Percentiles rank a stretch among this genome's conserved stretches.
Evolutionary conservation across 208 protist species (phyloP).

Genomic region (Entamoeba histolytica): DNA sequence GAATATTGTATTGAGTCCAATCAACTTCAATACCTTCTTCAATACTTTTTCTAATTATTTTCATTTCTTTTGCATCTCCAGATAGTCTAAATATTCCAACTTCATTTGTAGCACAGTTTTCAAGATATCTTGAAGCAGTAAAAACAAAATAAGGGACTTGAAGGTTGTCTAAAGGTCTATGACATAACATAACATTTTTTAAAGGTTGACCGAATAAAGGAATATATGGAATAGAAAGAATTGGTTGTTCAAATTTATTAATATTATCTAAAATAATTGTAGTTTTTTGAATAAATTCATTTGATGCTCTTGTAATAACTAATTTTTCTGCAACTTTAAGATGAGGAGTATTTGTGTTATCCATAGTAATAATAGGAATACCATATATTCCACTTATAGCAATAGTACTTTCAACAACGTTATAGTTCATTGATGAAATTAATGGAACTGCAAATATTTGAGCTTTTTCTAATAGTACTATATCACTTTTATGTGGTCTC

Average conservation of each 20-base stretch:
- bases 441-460: not conserved
- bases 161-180: not conserved
- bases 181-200: not conserved
- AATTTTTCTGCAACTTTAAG: not conserved
- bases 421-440: not conserved
- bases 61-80: not conserved
- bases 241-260: not conserved
- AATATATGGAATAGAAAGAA: not conserved
- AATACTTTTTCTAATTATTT: not conserved
- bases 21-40: not conserved
- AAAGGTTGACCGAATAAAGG: not conserved
- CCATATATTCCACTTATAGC: not conserved
- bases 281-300: not conserved
- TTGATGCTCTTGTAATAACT: not conserved
- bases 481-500: not conserved
- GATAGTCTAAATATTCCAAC: not conserved
- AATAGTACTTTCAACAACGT: not conserved
- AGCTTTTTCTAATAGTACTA: not conserved
- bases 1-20: not conserved
- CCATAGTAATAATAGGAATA: not conserved
- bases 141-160: not conserved
- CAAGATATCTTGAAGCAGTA: not conserved
- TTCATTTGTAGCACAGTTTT: not conserved
- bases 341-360: not conserved
- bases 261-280: not conserved